phyloP scores from a whole-genome alignment of 2,329 filamentous ascomycete species.

The Cercospora sp. region DNA sequence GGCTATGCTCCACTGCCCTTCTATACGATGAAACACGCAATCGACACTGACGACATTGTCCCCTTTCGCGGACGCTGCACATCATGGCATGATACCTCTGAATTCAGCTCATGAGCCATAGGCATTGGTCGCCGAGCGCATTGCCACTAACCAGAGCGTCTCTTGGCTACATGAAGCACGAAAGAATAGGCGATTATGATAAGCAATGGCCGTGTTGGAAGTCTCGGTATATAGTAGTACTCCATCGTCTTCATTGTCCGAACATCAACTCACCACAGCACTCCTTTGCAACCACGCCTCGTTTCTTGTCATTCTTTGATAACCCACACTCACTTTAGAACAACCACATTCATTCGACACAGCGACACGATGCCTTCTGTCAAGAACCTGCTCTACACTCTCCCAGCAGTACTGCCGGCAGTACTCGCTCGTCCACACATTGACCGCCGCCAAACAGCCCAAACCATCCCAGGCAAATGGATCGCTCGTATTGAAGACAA shows the following conservation, averaged over 20 bases:
- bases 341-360: conserved; percentile 12
- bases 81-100: neutral
- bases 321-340: neutral
- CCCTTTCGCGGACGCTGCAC: neutral
- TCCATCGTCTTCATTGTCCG: neutral
- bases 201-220: neutral
- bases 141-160: neutral
- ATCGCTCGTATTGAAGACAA: conserved; percentile 25
- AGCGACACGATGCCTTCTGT: conserved; percentile 9
- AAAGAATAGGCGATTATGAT: neutral
- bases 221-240: conserved; percentile 4
- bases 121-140: conserved; percentile 1
- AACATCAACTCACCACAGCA: conserved; percentile 1
- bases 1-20: neutral
- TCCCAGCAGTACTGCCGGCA: conserved; percentile 16
- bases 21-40: conserved; percentile 8
- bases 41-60: neutral
- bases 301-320: conserved; percentile 12
- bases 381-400: conserved; percentile 8
- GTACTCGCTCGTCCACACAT: conserved; percentile 20
- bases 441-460: conserved; percentile 21
- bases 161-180: neutral
- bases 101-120: neutral
- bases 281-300: conserved; percentile 1
- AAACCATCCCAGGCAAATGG: conserved; percentile 25